A percentile compares a stretch with the other conserved stretches of the same genome.
phyloP scores from a whole-genome alignment of 1,139 yeast species.

The Saccharomyces hybrid region DNA sequence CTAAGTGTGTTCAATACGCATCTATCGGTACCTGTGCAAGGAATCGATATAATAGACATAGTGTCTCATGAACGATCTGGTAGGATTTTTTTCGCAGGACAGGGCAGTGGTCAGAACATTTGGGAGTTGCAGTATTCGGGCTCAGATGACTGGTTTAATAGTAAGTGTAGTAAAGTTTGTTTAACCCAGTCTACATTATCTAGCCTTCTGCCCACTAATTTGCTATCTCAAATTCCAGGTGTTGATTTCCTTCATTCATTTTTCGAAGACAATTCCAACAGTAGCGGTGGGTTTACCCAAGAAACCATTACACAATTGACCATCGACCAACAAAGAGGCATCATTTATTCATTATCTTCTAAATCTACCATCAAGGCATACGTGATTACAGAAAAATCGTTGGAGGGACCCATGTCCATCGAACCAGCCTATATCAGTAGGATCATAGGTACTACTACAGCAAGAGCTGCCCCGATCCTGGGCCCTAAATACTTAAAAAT shows the following conservation, averaged over 20 bases:
- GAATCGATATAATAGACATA: slow-evolving; percentile 63
- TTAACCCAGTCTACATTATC: slow-evolving; percentile 62
- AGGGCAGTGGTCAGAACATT: slow-evolving; percentile 65
- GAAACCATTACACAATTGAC: slow-evolving; percentile 60
- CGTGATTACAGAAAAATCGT: slow-evolving; percentile 38
- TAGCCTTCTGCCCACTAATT: slow-evolving; percentile 44
- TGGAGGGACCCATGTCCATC: slow-evolving; percentile 34
- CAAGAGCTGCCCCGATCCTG: slow-evolving; percentile 36
- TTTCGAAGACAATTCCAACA: slow-evolving; percentile 26
- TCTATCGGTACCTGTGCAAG: slow-evolving; percentile 70
- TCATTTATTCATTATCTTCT: slow-evolving; percentile 76
- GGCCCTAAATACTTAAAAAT: slow-evolving; percentile 39
- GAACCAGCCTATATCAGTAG: slow-evolving; percentile 39
- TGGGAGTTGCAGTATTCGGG: slow-evolving; percentile 85
- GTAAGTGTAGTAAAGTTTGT: slow-evolving; percentile 75
- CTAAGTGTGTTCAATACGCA: slow-evolving; percentile 77
- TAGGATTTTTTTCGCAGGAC: slow-evolving; percentile 76
- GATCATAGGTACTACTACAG: slow-evolving; percentile 49
- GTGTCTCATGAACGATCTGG: slow-evolving; percentile 55
- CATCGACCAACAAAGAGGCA: slow-evolving; percentile 68
- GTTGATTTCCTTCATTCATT: slow-evolving; percentile 35
- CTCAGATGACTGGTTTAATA: slow-evolving; percentile 80
- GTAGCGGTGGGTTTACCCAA: slow-evolving; percentile 27
- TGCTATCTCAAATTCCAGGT: slow-evolving; percentile 38
- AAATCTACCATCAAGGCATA: slow-evolving; percentile 78